Evolutionary conservation across 2,329 filamentous ascomycete genomes (phyloP).

Genomic region (Ascochyta viciae-villosae): DNA sequence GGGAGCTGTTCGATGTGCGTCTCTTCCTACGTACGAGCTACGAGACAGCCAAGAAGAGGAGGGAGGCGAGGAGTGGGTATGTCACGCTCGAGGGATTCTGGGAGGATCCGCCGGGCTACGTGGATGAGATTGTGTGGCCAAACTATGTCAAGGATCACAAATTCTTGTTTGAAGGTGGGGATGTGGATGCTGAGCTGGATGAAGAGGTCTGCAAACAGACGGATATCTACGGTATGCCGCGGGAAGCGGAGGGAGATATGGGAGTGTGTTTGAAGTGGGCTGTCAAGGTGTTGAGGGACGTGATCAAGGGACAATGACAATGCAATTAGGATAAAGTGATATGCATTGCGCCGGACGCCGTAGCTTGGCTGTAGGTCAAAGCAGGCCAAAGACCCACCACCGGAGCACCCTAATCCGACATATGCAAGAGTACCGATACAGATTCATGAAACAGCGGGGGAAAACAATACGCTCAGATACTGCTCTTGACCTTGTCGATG

Average conservation of each 20-base stretch:
- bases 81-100: conserved; percentile 87
- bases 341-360: conserved; percentile 14
- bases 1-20: conserved; percentile 72
- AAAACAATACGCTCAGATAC: conserved; percentile 25
- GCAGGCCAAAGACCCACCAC: neutral
- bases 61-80: conserved; percentile 76
- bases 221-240: conserved; percentile 50
- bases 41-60: conserved; percentile 66
- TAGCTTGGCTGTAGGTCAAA: neutral
- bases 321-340: neutral
- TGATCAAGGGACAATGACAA: conserved; percentile 23
- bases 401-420: conserved; percentile 8
- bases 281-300: conserved; percentile 30
- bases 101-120: conserved; percentile 92
- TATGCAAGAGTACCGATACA: conserved; percentile 28
- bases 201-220: conserved; percentile 44
- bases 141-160: conserved; percentile 84
- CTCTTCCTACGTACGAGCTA: conserved; percentile 77
- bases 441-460: neutral
- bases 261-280: conserved; percentile 42
- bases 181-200: conserved; percentile 67
- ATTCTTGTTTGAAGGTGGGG: conserved; percentile 76
- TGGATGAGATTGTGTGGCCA: conserved; percentile 94
- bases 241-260: conserved; percentile 46
- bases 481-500: conserved; percentile 67